Evolutionary conservation across 495 filamentous ascomycete genomes (phyloP).

Genomic region (Haplographium delicatum): DNA sequence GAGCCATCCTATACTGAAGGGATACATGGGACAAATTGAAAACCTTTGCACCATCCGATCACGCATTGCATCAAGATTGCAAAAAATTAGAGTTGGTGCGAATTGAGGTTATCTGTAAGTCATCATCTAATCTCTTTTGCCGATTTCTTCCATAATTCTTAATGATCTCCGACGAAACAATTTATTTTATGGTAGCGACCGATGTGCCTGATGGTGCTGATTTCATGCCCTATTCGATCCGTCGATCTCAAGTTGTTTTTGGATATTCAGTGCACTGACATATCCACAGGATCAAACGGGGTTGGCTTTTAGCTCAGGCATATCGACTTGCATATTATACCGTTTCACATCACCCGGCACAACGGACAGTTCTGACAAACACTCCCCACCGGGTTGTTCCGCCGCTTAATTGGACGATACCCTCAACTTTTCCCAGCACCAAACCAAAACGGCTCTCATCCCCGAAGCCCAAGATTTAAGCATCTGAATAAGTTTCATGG

Average conservation of each 20-base stretch:
- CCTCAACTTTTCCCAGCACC: neutral
- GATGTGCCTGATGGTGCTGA: no score
- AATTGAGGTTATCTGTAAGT: conserved; percentile 5
- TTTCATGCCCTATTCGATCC: neutral
- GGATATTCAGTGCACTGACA: conserved; percentile 18
- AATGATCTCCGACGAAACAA: no score
- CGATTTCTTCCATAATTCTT: neutral
- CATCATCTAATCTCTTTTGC: conserved; percentile 6
- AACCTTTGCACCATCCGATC: no score
- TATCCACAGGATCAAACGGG: conserved; percentile 9
- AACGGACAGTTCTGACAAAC: conserved; percentile 4
- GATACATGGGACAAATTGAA: conserved; percentile 4
- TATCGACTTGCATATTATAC: conserved; percentile 21
- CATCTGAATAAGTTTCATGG: conserved; percentile 23
- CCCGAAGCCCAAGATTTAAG: conserved; percentile 12
- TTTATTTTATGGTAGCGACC: no score
- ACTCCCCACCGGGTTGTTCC: neutral
- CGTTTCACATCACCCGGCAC: conserved; percentile 17
- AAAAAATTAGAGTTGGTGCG: neutral
- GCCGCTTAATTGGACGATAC: conserved; percentile 15
- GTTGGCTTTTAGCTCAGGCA: conserved; percentile 20
- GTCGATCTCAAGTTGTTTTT: conserved; percentile 9
- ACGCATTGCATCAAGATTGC: no score
- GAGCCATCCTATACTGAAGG: conserved; percentile 7
- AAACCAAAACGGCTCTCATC: conserved; percentile 1